phyloP scores from a whole-genome alignment of 1,139 yeast genomes.

The Yueomyces sp. region DNA sequence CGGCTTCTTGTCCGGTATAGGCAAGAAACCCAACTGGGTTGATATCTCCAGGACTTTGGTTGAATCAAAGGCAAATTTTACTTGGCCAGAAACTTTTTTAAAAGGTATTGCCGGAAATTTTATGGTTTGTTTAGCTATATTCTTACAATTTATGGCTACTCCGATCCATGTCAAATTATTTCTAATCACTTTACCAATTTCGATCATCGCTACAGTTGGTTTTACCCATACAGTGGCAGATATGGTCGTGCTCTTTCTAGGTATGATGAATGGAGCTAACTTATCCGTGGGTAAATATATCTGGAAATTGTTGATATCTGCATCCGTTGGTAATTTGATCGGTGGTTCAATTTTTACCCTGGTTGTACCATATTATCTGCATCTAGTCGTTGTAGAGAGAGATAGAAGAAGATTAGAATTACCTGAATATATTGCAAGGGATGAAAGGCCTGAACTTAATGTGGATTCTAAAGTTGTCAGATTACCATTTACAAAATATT shows the following conservation, averaged over 20 bases:
- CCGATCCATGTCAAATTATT: constrained; percentile 67
- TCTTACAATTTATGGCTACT: constrained; percentile 61
- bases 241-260: constrained; percentile 55
- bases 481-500: constrained; percentile 10
- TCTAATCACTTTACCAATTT: constrained; percentile 50
- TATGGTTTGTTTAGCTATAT: constrained; percentile 60
- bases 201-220: constrained; percentile 62
- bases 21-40: constrained; percentile 1
- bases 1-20: constrained; percentile 36
- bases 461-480: constrained; percentile 68
- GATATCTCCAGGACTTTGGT: constrained; percentile 23
- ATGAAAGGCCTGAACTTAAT: constrained; percentile 66
- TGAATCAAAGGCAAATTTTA: constrained; percentile 31
- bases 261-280: constrained; percentile 51
- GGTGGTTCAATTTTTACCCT: constrained; percentile 58
- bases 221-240: constrained; percentile 74
- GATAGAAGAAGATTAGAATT: constrained; percentile 48
- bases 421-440: constrained; percentile 56
- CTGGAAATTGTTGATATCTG: constrained; percentile 61
- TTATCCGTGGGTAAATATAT: constrained; percentile 47
- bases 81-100: constrained; percentile 47
- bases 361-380: constrained; percentile 56
- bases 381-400: constrained; percentile 53
- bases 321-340: constrained; percentile 53
- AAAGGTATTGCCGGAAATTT: constrained; percentile 66